Evolutionary conservation across 352 stramenopile species (phyloP).

Genomic region (Globisporangium spinosum): DNA sequence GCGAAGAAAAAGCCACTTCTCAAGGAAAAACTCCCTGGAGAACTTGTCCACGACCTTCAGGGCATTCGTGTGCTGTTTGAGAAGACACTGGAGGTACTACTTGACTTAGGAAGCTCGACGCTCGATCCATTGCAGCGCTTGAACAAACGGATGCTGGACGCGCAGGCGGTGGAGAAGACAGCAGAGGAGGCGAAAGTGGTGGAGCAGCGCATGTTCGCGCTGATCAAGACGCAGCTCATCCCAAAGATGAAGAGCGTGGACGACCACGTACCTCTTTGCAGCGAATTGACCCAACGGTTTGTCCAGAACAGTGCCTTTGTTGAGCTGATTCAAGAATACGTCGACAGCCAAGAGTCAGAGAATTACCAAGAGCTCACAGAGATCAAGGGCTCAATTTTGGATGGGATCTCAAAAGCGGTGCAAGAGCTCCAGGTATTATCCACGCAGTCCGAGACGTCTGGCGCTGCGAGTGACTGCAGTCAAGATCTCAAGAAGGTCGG

Average conservation of each 20-base stretch:
- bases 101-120: slow-evolving; percentile 25
- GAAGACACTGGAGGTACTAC: slow-evolving; percentile 22
- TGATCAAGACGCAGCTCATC: slow-evolving; percentile 25
- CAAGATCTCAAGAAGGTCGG: slow-evolving; percentile 6
- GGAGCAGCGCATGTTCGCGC: slow-evolving; percentile 44
- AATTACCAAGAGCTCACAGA: slow-evolving; percentile 4
- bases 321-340: slow-evolving; percentile 17
- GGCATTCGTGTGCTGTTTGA: slow-evolving; percentile 20
- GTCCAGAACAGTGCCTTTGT: neutral
- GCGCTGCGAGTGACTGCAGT: neutral
- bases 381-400: neutral
- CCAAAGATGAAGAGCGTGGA: slow-evolving; percentile 7
- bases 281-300: slow-evolving; percentile 1
- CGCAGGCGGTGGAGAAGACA: slow-evolving; percentile 42
- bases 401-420: neutral
- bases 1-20: slow-evolving; percentile 20
- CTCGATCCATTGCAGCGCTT: slow-evolving; percentile 55
- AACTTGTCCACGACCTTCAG: slow-evolving; percentile 18
- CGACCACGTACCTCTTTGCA: neutral
- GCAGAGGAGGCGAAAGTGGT: slow-evolving; percentile 74
- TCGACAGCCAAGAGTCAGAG: slow-evolving; percentile 24
- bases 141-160: slow-evolving; percentile 36
- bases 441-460: neutral
- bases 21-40: slow-evolving; percentile 25
- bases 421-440: neutral